Evolutionary conservation across 768 basidiomycete species (phyloP).

Genomic region (Lactarius vividus): DNA sequence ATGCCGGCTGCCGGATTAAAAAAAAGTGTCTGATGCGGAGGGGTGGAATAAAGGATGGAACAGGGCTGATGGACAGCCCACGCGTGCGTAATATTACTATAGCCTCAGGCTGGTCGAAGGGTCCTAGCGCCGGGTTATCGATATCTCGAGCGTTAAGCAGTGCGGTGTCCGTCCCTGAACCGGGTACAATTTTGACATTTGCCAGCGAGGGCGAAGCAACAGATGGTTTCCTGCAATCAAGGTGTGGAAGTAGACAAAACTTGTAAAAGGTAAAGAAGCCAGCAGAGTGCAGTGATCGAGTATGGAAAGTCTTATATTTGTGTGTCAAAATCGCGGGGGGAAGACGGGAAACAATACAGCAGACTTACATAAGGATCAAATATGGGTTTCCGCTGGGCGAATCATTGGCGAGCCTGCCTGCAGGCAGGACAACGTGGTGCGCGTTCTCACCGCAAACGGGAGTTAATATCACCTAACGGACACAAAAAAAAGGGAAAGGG

Average conservation of each 20-base stretch:
- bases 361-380: constrained; percentile 42
- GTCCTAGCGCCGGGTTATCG: constrained; percentile 22
- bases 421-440: constrained; percentile 73
- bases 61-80: constrained; percentile 22
- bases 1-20: constrained; percentile 38
- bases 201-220: not conserved
- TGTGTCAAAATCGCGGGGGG: constrained; percentile 23
- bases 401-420: constrained; percentile 55
- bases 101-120: not conserved
- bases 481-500: constrained; percentile 23
- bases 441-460: constrained; percentile 48
- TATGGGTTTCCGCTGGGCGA: constrained; percentile 32
- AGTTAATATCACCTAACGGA: constrained; percentile 28
- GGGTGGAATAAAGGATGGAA: constrained; percentile 19
- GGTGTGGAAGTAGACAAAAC: not conserved
- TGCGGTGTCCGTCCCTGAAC: constrained; percentile 16
- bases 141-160: constrained; percentile 18
- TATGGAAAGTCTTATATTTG: constrained; percentile 20
- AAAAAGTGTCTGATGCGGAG: constrained; percentile 50
- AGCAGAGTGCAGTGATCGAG: not conserved
- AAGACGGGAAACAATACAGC: constrained; percentile 28
- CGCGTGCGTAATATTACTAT: constrained; percentile 1
- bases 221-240: not conserved
- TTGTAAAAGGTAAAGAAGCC: constrained; percentile 7
- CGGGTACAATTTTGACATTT: not conserved